These are phyloP conservation scores for Aspergillus ostianus DNA, from an alignment of 495 filamentous ascomycete genomes.

Conservation along the genomic window DNA sequence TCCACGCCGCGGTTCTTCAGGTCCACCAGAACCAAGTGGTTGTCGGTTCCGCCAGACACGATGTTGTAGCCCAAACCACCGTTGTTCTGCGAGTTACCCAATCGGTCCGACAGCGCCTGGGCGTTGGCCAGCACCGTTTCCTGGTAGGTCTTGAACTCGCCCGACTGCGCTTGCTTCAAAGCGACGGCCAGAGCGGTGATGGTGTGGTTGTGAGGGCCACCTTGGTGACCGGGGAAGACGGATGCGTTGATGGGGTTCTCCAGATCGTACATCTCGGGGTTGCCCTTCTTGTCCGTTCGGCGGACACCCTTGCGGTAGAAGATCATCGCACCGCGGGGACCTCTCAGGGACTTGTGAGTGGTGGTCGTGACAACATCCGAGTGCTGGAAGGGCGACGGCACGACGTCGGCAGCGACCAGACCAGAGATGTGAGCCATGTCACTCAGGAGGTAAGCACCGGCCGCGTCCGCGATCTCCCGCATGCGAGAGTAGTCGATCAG, in stretches of 20 bases:
- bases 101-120: constrained; percentile 73
- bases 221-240: constrained; percentile 98
- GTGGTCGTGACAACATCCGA: constrained; percentile 98
- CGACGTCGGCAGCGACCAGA: constrained; percentile 84
- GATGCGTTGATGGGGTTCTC: constrained; percentile 93
- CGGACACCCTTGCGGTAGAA: constrained; percentile 94
- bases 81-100: constrained; percentile 69
- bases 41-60: constrained; percentile 92
- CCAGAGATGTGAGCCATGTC: constrained; percentile 99
- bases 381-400: constrained; percentile 83
- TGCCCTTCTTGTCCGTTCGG: constrained; percentile 82
- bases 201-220: constrained; percentile 97
- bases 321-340: constrained; percentile 94
- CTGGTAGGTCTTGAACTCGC: constrained; percentile 90
- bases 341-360: constrained; percentile 93
- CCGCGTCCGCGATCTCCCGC: constrained; percentile 80
- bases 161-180: constrained; percentile 83
- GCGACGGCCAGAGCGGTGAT: constrained; percentile 94
- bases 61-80: constrained; percentile 84
- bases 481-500: constrained; percentile 90
- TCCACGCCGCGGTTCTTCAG: constrained; percentile 88
- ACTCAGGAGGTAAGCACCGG: constrained; percentile 87
- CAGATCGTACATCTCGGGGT: constrained; percentile 81
- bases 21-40: constrained; percentile 94
- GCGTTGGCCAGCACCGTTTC: constrained; percentile 83